A percentile compares a stretch with the other conserved stretches of the same genome.
Conservation (phyloP, 306 rosid genomes). For the Adenanthera pavonina region DNA sequence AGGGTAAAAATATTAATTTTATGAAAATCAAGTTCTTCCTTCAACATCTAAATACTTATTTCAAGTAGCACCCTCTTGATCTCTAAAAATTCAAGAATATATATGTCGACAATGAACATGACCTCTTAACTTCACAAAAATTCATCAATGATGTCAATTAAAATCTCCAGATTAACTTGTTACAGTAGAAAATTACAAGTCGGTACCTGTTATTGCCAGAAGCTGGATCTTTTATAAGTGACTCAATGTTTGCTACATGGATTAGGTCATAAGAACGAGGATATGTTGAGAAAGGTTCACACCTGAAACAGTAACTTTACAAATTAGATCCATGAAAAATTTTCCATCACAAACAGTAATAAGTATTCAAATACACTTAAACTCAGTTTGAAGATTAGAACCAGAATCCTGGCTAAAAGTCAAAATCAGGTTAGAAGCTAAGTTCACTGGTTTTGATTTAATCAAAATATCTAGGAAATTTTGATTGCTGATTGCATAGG, state of each 20-base stretch:
- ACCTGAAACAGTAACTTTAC: conserved; percentile 62
- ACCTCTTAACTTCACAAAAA: neutral
- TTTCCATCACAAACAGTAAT: conserved; percentile 15
- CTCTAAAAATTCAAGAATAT: neutral
- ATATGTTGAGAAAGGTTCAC: conserved; percentile 98
- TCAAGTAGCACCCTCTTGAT: conserved; percentile 2
- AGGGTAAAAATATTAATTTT: neutral
- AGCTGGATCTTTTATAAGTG: conserved; percentile 72
- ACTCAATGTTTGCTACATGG: conserved; percentile 80
- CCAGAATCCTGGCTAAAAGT: conserved; percentile 3
- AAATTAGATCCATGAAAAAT: conserved; percentile 41
- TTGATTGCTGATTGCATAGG: neutral
- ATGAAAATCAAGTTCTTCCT: conserved; percentile 1
- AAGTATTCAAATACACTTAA: conserved; percentile 1
- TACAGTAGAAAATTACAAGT: neutral
- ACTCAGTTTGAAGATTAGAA: conserved; percentile 1
- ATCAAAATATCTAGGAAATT: conserved; percentile 8
- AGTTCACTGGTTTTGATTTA: neutral
- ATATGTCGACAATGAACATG: neutral
- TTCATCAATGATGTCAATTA: neutral
- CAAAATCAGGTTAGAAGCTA: conserved; percentile 23
- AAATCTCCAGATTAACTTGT: neutral
- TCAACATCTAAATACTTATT: conserved; percentile 9
- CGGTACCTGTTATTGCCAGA: conserved; percentile 75
- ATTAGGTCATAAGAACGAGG: conserved; percentile 93